A percentile compares a stretch with the other conserved stretches of the same genome.
Evolutionary conservation across 2,329 filamentous ascomycete genomes (phyloP).

Genomic region (Gaeumannomyces tritici): DNA sequence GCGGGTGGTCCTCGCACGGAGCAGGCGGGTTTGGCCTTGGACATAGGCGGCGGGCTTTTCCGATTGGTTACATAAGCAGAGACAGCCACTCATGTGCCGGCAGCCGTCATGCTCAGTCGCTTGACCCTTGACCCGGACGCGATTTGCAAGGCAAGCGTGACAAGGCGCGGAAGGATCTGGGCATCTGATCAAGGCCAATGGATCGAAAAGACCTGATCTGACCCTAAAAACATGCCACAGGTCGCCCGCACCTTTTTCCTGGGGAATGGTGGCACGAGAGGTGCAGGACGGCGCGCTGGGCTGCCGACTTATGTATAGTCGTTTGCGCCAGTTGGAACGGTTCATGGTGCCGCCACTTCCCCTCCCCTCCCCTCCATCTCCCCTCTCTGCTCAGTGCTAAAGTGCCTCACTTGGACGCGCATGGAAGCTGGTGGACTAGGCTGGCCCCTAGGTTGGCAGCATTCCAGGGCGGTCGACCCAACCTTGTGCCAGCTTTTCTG

Average conservation of each 20-base stretch:
- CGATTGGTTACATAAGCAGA: background rate
- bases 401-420: no score
- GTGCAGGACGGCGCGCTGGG: background rate
- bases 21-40: background rate
- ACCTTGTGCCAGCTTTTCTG: background rate
- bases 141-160: background rate
- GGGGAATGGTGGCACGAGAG: background rate
- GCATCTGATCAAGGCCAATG: slow-evolving; percentile 3
- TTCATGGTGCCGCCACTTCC: background rate
- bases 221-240: background rate
- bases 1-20: background rate
- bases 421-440: background rate
- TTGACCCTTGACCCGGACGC: background rate
- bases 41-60: background rate
- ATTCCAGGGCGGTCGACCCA: no score
- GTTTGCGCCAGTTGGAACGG: background rate
- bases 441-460: no score
- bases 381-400: no score
- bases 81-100: background rate
- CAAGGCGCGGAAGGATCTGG: background rate
- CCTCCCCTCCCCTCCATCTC: no score
- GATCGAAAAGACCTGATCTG: background rate
- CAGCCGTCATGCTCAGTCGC: background rate
- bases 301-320: background rate
- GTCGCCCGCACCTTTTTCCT: background rate